phyloP scores from a whole-genome alignment of 805 yeast genomes.

The Torulaspora maleeae region DNA sequence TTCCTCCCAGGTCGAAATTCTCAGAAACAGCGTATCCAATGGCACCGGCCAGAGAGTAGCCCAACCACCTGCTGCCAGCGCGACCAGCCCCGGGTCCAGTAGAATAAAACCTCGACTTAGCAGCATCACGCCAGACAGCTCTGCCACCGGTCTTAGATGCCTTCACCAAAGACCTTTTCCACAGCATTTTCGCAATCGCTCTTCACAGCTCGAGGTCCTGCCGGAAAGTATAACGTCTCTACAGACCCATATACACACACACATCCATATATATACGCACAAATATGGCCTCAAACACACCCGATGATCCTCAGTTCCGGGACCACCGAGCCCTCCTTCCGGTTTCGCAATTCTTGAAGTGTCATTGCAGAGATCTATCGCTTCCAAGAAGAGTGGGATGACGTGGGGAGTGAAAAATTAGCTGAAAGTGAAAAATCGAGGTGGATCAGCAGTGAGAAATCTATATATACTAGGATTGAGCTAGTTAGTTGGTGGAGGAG shows the following conservation, averaged over 20 bases:
- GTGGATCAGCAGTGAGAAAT: neutral
- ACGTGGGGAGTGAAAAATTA: constrained; percentile 1
- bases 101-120: neutral
- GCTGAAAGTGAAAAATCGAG: neutral
- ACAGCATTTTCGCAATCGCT: neutral
- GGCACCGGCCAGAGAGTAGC: constrained; percentile 12
- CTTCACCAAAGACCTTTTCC: neutral
- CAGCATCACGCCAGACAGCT: neutral
- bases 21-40: constrained; percentile 12
- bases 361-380: neutral
- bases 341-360: neutral
- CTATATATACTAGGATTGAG: neutral
- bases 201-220: no score
- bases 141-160: neutral
- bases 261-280: no score
- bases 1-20: neutral
- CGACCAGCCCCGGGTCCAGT: neutral
- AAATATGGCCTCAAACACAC: neutral
- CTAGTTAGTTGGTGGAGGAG: neutral
- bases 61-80: constrained; percentile 1
- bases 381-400: constrained; percentile 4
- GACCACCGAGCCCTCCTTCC: neutral
- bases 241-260: no score
- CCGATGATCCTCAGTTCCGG: neutral
- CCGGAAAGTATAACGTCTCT: neutral